Evolutionary conservation across 2,329 filamentous ascomycete genomes (phyloP).

Genomic region (Aspergillus caelatus): DNA sequence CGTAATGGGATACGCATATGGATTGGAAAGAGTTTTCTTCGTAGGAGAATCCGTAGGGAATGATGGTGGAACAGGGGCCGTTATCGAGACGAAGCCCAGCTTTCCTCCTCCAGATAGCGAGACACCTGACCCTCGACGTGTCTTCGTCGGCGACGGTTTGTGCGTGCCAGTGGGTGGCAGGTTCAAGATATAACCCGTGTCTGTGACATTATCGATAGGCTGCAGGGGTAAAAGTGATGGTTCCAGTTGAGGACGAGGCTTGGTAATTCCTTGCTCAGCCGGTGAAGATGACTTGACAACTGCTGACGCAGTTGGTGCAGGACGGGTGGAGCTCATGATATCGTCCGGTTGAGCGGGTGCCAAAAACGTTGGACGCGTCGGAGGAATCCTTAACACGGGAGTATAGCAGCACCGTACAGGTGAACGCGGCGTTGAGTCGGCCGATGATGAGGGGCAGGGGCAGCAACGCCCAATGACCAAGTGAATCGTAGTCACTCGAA

Average conservation of each 20-base stretch:
- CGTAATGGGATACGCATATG: constrained; percentile 25
- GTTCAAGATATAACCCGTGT: constrained; percentile 68
- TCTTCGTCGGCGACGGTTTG: constrained; percentile 72
- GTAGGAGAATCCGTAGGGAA: constrained; percentile 53
- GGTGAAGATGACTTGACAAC: constrained; percentile 59
- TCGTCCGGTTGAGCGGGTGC: constrained; percentile 11
- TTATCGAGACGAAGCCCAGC: constrained; percentile 65
- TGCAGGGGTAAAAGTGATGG: constrained; percentile 56
- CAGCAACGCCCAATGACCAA: neutral
- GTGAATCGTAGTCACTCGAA: neutral
- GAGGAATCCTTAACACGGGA: neutral
- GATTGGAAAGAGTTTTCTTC: constrained; percentile 45
- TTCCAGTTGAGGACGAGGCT: constrained; percentile 49
- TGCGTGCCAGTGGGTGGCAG: constrained; percentile 54
- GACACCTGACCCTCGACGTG: constrained; percentile 55
- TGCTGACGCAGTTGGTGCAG: constrained; percentile 57
- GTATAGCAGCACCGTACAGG: neutral
- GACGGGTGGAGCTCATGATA: constrained; percentile 44
- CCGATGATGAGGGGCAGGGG: neutral
- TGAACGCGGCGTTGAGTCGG: neutral
- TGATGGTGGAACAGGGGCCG: constrained; percentile 45
- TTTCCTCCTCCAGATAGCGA: constrained; percentile 60
- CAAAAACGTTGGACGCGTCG: neutral
- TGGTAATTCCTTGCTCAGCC: constrained; percentile 37
- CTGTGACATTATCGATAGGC: constrained; percentile 43